phyloP scores from a whole-genome alignment of 805 yeast genomes.

The Blastobotrys robertii region DNA sequence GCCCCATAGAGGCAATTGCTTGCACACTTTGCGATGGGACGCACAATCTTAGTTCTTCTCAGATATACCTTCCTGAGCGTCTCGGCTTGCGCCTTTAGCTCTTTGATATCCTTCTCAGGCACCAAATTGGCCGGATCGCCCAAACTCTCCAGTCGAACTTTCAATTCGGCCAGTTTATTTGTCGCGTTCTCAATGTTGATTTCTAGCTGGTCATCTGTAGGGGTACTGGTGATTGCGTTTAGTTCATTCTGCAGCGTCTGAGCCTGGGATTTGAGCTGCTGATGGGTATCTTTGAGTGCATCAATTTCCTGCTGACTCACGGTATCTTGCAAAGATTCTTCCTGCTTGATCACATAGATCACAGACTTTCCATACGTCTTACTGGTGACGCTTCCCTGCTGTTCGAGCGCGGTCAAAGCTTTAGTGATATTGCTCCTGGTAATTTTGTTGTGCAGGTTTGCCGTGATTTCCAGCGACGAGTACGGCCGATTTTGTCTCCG shows the following conservation, averaged over 20 bases:
- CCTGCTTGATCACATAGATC: conserved; percentile 6
- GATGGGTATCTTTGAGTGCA: not conserved
- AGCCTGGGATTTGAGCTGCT: not conserved
- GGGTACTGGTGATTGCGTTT: not conserved
- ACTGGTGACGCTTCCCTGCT: conserved; percentile 1
- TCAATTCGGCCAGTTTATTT: not conserved
- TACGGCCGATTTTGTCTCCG: conserved; percentile 9
- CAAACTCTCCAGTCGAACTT: no score
- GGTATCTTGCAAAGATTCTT: not conserved
- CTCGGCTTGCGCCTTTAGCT: no score
- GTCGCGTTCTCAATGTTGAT: not conserved
- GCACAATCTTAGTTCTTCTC: no score
- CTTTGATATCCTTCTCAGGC: no score
- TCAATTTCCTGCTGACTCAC: not conserved
- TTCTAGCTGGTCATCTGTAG: not conserved
- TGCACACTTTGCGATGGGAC: no score
- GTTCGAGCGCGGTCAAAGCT: conserved; percentile 2
- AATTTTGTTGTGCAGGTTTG: conserved; percentile 6
- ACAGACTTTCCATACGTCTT: conserved; percentile 7
- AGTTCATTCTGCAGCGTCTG: not conserved
- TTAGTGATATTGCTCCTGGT: conserved; percentile 4
- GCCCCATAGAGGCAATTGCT: no score
- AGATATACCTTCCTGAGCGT: no score
- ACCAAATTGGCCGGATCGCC: no score
- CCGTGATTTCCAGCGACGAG: conserved; percentile 4